Conservation (phyloP, 2,329 filamentous ascomycete genomes). For the Hypomyces perniciosus region DNA sequence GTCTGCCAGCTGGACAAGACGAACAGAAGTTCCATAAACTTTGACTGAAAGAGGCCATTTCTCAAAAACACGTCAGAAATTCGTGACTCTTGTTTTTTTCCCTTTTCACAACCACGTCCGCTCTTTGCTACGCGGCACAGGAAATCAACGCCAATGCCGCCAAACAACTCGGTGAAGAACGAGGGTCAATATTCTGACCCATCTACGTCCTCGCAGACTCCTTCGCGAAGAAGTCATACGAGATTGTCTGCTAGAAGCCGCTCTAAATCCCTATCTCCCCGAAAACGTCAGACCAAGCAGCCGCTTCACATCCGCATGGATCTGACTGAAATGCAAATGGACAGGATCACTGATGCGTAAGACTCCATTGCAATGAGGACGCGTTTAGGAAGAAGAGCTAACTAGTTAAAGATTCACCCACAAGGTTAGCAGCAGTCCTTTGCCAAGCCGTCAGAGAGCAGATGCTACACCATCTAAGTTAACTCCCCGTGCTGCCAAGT, state of each 20-base stretch:
- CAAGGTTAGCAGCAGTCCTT: conserved; percentile 24
- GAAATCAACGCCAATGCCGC: neutral
- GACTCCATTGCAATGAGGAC: conserved; percentile 10
- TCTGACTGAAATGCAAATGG: conserved; percentile 43
- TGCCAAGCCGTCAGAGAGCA: conserved; percentile 15
- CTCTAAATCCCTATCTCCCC: conserved; percentile 31
- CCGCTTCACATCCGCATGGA: conserved; percentile 43
- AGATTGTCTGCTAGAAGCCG: conserved; percentile 25
- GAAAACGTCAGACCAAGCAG: conserved; percentile 28
- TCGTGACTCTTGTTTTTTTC: too few species aligned
- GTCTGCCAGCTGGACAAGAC: too few species aligned
- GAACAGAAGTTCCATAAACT: too few species aligned
- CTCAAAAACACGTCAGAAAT: too few species aligned
- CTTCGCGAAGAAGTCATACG: conserved; percentile 34
- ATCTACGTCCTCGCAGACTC: conserved; percentile 19
- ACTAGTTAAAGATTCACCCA: conserved; percentile 27
- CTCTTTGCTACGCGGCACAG: too few species aligned
- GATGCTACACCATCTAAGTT: conserved; percentile 17
- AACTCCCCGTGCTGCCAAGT: conserved; percentile 16
- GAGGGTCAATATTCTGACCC: conserved; percentile 21
- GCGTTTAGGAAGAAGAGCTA: conserved; percentile 4
- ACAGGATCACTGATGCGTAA: conserved; percentile 42
- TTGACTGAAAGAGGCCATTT: too few species aligned
- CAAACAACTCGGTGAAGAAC: conserved; percentile 10
- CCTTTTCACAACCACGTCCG: too few species aligned